Percentiles rank a stretch among this genome's conserved stretches.
phyloP scores from a whole-genome alignment of 2,329 filamentous ascomycete species.

The Claviceps citrina region DNA sequence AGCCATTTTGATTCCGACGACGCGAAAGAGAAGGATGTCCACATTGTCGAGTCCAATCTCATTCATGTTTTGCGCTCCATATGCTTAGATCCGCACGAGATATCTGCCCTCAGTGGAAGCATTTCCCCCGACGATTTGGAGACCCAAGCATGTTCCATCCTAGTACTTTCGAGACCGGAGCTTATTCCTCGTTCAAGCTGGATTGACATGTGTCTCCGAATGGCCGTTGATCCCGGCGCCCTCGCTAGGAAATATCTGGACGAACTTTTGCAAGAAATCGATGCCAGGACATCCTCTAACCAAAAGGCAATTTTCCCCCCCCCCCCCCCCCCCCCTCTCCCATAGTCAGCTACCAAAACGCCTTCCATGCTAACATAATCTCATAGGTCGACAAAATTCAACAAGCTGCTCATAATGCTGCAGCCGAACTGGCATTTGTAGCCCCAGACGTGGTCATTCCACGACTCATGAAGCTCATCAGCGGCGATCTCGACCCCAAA shows the following conservation, averaged over 20 bases:
- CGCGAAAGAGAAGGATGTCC: slow-evolving; percentile 62
- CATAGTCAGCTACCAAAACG: neutral
- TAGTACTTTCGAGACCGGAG: slow-evolving; percentile 64
- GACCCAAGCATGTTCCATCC: slow-evolving; percentile 56
- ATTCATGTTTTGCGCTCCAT: slow-evolving; percentile 46
- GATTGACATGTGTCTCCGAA: slow-evolving; percentile 75
- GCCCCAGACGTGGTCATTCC: slow-evolving; percentile 70
- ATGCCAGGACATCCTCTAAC: slow-evolving; percentile 29
- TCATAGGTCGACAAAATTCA: slow-evolving; percentile 29
- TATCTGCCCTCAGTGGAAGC: slow-evolving; percentile 25
- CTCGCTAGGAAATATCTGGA: slow-evolving; percentile 51
- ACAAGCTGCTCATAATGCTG: slow-evolving; percentile 64
- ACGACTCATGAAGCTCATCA: slow-evolving; percentile 58
- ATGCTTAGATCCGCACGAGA: slow-evolving; percentile 41
- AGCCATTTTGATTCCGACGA: slow-evolving; percentile 57
- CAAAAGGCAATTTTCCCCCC: slow-evolving; percentile 31
- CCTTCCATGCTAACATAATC: slow-evolving; percentile 2
- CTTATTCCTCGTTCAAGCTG: slow-evolving; percentile 66
- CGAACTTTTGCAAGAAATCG: slow-evolving; percentile 53
- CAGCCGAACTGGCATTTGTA: slow-evolving; percentile 85
- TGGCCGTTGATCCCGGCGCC: slow-evolving; percentile 67
- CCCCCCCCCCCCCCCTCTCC: neutral
- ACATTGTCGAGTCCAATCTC: slow-evolving; percentile 49
- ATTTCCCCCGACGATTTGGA: slow-evolving; percentile 39
- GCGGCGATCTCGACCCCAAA: slow-evolving; percentile 53